Conservation (phyloP, 1,284 basidiomycete genomes). For the Golubevia pallescens region DNA sequence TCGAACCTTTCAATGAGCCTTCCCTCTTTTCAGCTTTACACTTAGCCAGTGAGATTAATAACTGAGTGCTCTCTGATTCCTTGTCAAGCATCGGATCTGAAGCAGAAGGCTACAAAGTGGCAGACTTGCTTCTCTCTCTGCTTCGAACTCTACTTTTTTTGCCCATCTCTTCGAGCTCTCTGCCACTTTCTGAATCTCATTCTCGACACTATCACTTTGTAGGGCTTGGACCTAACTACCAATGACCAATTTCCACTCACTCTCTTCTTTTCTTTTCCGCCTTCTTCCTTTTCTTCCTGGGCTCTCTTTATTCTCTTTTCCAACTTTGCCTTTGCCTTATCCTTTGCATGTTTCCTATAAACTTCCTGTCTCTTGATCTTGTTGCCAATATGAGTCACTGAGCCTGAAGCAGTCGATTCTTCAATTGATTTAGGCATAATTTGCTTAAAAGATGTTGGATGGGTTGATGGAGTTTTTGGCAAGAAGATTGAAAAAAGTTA, state of each 20-base stretch:
- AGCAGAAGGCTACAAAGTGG: too few species aligned
- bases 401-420: too few species aligned
- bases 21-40: conserved; percentile 56
- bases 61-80: conserved; percentile 62
- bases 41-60: conserved; percentile 50
- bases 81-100: too few species aligned
- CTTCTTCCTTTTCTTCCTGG: conserved; percentile 69
- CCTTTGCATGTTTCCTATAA: conserved; percentile 74
- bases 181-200: background rate
- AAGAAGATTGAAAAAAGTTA: too few species aligned
- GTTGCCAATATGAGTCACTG: conserved; percentile 61
- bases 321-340: conserved; percentile 81
- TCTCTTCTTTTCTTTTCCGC: conserved; percentile 75
- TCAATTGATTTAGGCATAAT: too few species aligned
- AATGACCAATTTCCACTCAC: conserved; percentile 2
- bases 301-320: conserved; percentile 74
- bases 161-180: too few species aligned
- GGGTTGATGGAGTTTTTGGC: too few species aligned
- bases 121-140: background rate
- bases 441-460: too few species aligned
- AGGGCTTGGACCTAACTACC: background rate
- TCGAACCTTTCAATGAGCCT: background rate
- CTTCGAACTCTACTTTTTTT: too few species aligned
- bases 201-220: background rate
- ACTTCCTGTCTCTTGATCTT: conserved; percentile 64